phyloP scores from a whole-genome alignment of 2,329 filamentous ascomycete genomes.

The Dothistroma pini region DNA sequence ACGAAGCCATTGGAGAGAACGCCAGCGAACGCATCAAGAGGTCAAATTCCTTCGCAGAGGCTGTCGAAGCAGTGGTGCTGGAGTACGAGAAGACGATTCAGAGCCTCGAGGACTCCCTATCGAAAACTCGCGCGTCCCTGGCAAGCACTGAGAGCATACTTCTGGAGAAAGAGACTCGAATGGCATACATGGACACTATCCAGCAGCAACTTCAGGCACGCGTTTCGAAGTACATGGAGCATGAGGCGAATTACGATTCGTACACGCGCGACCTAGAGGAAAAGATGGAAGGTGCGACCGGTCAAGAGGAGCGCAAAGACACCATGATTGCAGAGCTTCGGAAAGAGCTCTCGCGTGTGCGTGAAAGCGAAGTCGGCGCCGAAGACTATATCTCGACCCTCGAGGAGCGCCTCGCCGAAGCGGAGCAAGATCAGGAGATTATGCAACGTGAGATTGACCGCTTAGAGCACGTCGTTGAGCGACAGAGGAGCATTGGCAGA shows the following conservation, averaged over 20 bases:
- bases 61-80: constrained; percentile 90
- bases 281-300: constrained; percentile 84
- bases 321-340: constrained; percentile 81
- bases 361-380: constrained; percentile 83
- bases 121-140: constrained; percentile 78
- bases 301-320: constrained; percentile 88
- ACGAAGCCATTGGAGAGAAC: constrained; percentile 67
- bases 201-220: constrained; percentile 84
- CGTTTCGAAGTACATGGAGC: constrained; percentile 88
- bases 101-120: constrained; percentile 83
- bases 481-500: constrained; percentile 90
- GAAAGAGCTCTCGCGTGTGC: constrained; percentile 81
- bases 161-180: constrained; percentile 89
- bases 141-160: constrained; percentile 81
- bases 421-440: constrained; percentile 90
- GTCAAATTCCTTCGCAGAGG: constrained; percentile 92
- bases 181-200: constrained; percentile 87
- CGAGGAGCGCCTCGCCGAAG: constrained; percentile 90
- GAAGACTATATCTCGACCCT: constrained; percentile 98
- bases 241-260: constrained; percentile 84
- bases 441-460: constrained; percentile 97
- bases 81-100: constrained; percentile 99
- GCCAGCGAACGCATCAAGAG: constrained; percentile 86
- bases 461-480: constrained; percentile 90
- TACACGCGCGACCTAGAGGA: constrained; percentile 90